Evolutionary conservation across 2,329 filamentous ascomycete species (phyloP), one percentile per base, ranked within the genome.

Genomic region (Diaporthe humulicola): DNA sequence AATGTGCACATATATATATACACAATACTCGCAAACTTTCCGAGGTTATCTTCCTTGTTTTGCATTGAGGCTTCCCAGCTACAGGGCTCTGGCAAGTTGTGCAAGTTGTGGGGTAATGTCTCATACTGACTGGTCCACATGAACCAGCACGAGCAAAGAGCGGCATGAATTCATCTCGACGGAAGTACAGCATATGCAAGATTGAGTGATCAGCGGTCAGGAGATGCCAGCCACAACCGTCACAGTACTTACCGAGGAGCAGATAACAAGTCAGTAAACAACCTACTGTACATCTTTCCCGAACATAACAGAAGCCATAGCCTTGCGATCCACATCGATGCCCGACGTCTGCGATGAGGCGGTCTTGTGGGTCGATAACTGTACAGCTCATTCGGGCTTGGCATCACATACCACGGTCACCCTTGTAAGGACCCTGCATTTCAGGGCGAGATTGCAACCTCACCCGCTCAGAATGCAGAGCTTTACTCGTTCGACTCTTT

Each of bases 281-380:
- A 57, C 70, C 30, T 7, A 58, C n/a, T 45, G 40, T 7, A 38
- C 17, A 67, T 28, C 22, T 28, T 33, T 9, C 50, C 40, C 28
- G 33, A 30, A 58, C 9, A 28, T 61, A 70, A 45, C 33, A 69
- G n/a, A 58, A 15, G 4, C 25, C 25, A 40, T 28, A 69, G 38
- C 60, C 71, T 69, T 48, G 28, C 28, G 48, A 73, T 50, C 50
- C 45, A 42, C 61, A 73, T 69, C 61, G 50, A 58, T 69, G 50
- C 71, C 60, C 64, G 36, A 73, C 61, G 71, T 48, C 45, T 25
- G 12, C 28, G 56, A 45, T 70, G 61, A 73, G 71, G 71, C 71
- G 66, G 71, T 48, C 42, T 28, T 73, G 71, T 73, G 71, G 71
- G 71, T 54, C 66, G 28, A 58, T 33, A 33, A 1, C 48, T 45